phyloP scores from a whole-genome alignment of 257 asterid species.

The Lantana camara region DNA sequence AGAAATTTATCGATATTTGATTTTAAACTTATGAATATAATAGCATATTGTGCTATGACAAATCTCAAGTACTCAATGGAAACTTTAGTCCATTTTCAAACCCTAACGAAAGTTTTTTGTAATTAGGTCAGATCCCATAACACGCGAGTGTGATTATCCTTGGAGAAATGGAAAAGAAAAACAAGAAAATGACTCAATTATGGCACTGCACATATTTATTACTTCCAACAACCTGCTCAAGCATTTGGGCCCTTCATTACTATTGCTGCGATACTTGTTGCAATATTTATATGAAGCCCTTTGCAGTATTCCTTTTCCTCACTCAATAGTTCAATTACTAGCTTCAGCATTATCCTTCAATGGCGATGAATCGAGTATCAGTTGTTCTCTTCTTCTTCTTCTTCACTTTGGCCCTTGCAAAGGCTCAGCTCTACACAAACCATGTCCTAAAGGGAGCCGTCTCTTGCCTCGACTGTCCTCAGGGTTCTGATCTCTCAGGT shows the following conservation, averaged over 20 bases:
- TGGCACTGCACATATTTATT: constrained; percentile 28
- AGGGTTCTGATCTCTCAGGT: constrained; percentile 67
- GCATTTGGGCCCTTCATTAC: constrained; percentile 59
- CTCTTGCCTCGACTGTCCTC: constrained; percentile 66
- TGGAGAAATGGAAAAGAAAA: too few species aligned
- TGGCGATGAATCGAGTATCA: constrained; percentile 36
- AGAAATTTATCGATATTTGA: too few species aligned
- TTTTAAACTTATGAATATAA: too few species aligned
- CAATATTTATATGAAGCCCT: constrained; percentile 44
- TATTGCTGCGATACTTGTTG: constrained; percentile 1
- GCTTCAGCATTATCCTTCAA: constrained; percentile 33
- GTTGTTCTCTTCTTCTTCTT: constrained; percentile 43
- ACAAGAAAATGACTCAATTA: not conserved
- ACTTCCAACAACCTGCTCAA: constrained; percentile 55
- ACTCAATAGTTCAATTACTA: not conserved
- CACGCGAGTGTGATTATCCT: too few species aligned
- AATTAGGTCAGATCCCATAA: too few species aligned
- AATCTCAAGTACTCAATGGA: too few species aligned
- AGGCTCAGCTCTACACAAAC: constrained; percentile 24
- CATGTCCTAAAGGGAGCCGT: constrained; percentile 60
- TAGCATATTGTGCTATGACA: too few species aligned
- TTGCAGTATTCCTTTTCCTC: constrained; percentile 12
- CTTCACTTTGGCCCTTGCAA: constrained; percentile 48
- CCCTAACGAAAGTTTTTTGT: too few species aligned
- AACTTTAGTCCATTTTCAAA: too few species aligned